phyloP scores from a whole-genome alignment of 2,329 filamentous ascomycete genomes.

The Colletotrichum orbiculare region DNA sequence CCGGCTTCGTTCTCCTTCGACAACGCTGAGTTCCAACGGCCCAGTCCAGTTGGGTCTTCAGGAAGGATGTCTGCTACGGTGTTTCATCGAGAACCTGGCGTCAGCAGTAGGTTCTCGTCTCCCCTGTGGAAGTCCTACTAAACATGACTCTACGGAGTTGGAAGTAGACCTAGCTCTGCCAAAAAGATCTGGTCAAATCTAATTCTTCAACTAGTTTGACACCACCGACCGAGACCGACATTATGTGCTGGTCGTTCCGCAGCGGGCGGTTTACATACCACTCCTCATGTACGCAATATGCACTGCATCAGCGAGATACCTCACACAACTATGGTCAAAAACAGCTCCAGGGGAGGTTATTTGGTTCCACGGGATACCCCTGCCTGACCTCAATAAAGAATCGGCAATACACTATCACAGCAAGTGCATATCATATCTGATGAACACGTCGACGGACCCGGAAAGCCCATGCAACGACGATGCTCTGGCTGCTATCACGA shows the following conservation, averaged over 20 bases:
- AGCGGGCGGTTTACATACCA: constrained; percentile 9
- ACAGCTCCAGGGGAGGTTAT: not conserved
- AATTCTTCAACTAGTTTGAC: constrained; percentile 4
- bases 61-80: constrained; percentile 12
- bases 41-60: constrained; percentile 3
- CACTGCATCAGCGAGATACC: constrained; percentile 16
- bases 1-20: not conserved
- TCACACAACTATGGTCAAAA: constrained; percentile 17
- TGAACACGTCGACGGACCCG: constrained; percentile 13
- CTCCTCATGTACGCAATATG: constrained; percentile 20
- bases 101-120: constrained; percentile 9
- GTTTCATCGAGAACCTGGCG: constrained; percentile 22
- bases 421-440: constrained; percentile 19
- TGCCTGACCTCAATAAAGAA: constrained; percentile 13
- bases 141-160: too few species aligned
- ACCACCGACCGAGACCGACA: constrained; percentile 21
- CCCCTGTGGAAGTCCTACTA: not conserved
- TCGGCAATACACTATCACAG: constrained; percentile 19
- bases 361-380: constrained; percentile 3
- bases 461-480: constrained; percentile 22
- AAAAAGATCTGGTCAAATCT: not conserved
- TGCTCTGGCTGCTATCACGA: constrained; percentile 16
- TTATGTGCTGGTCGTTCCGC: constrained; percentile 13
- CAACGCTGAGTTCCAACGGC: not conserved
- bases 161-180: too few species aligned